phyloP scores from a whole-genome alignment of 23 red algal genomes.

The Gracilaria gracilis region DNA sequence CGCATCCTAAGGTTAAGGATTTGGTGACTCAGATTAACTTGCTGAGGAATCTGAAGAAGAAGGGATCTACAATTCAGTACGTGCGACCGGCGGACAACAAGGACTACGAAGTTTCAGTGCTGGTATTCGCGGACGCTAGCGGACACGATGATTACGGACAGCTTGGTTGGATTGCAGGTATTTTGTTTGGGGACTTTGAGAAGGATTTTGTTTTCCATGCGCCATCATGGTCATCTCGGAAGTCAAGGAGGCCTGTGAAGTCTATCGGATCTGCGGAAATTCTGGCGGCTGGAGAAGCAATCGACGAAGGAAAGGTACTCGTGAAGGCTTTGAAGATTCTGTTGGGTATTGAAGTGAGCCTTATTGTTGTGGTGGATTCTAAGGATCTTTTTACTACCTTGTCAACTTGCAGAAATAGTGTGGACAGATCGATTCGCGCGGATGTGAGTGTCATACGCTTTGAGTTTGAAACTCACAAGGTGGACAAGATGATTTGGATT shows the following conservation, averaged over 20 bases:
- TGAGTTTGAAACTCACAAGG: conserved; percentile 15
- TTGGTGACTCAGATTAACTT: not conserved
- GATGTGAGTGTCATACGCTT: conserved; percentile 22
- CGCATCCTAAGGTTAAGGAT: not conserved
- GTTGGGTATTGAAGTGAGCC: not conserved
- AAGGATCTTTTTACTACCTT: not conserved
- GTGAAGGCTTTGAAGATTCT: not conserved
- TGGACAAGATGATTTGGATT: conserved; percentile 2
- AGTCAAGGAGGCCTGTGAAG: conserved; percentile 36
- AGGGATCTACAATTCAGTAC: conserved; percentile 10
- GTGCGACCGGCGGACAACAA: not conserved
- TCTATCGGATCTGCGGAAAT: conserved; percentile 23
- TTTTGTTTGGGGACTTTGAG: conserved; percentile 27
- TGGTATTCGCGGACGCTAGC: conserved; percentile 25
- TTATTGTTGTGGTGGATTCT: conserved; percentile 1
- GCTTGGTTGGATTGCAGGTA: conserved; percentile 19
- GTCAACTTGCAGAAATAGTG: not conserved
- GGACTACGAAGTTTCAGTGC: not conserved
- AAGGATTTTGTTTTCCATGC: conserved; percentile 20
- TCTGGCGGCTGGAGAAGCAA: not conserved
- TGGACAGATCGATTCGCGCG: conserved; percentile 4
- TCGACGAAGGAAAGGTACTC: conserved; percentile 7
- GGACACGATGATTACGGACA: conserved; percentile 14
- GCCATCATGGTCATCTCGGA: conserved; percentile 28
- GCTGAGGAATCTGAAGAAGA: conserved; percentile 11